Conservation (phyloP, 768 basidiomycete genomes). For the Chalciporus piperatus region DNA sequence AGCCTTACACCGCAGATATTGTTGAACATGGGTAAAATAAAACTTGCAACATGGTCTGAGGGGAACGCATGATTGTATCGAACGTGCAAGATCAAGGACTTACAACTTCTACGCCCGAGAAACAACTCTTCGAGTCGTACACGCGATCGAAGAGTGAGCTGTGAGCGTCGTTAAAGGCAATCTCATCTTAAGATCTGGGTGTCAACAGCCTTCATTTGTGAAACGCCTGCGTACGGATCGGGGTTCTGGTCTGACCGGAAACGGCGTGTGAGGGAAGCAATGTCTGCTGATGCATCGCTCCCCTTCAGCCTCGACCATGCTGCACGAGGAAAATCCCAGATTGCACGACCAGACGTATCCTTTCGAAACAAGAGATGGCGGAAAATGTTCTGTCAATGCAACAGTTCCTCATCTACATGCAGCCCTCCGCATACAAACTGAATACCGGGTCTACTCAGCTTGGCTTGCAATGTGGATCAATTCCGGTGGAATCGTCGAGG, state of each 20-base stretch:
- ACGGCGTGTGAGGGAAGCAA: not conserved
- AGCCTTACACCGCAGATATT: not conserved
- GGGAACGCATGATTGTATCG: not conserved
- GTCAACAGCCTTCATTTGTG: not conserved
- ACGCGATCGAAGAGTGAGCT: not conserved
- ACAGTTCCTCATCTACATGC: not conserved
- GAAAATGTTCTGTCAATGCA: not conserved
- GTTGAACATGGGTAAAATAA: not conserved
- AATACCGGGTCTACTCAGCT: not conserved
- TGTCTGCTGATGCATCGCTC: not conserved
- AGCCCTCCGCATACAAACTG: not conserved
- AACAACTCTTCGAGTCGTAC: not conserved
- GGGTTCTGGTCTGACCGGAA: not conserved
- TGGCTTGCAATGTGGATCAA: constrained; percentile 1
- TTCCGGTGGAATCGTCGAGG: not conserved
- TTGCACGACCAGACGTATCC: not conserved
- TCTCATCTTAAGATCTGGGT: not conserved
- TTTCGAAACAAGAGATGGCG: not conserved
- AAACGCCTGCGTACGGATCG: too few relatives aligned
- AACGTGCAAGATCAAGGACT: not conserved
- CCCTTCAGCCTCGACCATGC: not conserved
- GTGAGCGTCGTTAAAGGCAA: not conserved
- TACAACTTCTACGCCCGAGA: not conserved
- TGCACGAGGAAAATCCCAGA: not conserved
- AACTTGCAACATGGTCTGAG: not conserved